These are phyloP conservation scores for Pythium aristosporum DNA, from an alignment of 352 stramenopile genomes.

Conservation along the genomic window DNA sequence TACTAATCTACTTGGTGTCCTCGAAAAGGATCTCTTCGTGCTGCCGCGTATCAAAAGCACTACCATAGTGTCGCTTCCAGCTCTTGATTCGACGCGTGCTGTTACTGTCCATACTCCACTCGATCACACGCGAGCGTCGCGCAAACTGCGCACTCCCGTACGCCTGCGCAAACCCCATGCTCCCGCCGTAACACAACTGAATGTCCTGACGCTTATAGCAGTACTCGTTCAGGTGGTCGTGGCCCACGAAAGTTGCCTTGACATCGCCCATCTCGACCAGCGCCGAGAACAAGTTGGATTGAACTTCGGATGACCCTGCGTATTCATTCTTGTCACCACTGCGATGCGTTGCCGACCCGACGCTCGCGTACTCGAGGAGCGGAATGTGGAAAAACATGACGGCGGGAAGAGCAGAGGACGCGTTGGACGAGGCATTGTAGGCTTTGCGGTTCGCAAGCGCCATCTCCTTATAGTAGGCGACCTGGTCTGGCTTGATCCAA, in stretches of 20 bases:
- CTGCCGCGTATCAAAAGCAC: slow-evolving; percentile 9
- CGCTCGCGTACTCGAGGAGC: slow-evolving; percentile 15
- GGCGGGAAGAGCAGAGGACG: slow-evolving; percentile 13
- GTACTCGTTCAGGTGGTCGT: slow-evolving; percentile 33
- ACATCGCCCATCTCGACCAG: slow-evolving; percentile 27
- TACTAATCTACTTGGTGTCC: background rate
- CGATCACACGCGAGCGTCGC: slow-evolving; percentile 21
- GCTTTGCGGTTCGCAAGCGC: background rate
- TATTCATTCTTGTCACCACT: slow-evolving; percentile 7
- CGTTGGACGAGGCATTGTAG: slow-evolving; percentile 4
- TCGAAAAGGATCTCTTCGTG: background rate
- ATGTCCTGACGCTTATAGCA: slow-evolving; percentile 26
- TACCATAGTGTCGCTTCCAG: slow-evolving; percentile 34
- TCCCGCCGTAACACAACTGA: slow-evolving; percentile 29
- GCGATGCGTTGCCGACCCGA: background rate
- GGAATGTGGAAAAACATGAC: slow-evolving; percentile 38
- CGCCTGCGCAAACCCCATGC: slow-evolving; percentile 24
- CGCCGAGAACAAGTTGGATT: slow-evolving; percentile 23
- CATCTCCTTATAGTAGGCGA: slow-evolving; percentile 15
- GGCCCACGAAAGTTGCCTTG: slow-evolving; percentile 32
- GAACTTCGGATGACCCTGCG: slow-evolving; percentile 2
- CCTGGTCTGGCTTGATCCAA: slow-evolving; percentile 21
- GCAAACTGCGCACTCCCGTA: slow-evolving; percentile 11
- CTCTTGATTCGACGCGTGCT: slow-evolving; percentile 23
- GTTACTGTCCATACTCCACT: slow-evolving; percentile 30